A percentile compares a stretch with the other conserved stretches of the same genome.
Conservation (phyloP, 305 asterid species). For the Rubia peregrina region DNA sequence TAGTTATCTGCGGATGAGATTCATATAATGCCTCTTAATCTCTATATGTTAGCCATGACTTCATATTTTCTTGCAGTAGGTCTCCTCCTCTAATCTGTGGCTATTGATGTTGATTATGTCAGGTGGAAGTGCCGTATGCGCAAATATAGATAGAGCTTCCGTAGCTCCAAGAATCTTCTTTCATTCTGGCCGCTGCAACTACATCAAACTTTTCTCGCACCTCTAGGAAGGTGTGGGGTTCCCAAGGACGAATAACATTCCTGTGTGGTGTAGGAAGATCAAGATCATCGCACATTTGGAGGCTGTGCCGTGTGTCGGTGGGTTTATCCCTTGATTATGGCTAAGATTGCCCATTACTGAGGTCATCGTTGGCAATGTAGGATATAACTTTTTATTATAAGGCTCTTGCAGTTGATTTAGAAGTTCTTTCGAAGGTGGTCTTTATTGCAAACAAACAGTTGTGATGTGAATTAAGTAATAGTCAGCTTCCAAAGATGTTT, state of each 20-base stretch:
- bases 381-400: slow-evolving; percentile 30
- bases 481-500: slow-evolving; percentile 46
- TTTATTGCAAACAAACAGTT: slow-evolving; percentile 24
- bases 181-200: slow-evolving; percentile 96
- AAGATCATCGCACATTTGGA: slow-evolving; percentile 86
- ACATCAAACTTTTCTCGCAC: slow-evolving; percentile 68
- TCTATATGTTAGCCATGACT: background rate
- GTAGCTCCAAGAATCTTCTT: slow-evolving; percentile 42
- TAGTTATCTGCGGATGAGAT: background rate
- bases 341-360: slow-evolving; percentile 44
- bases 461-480: slow-evolving; percentile 37
- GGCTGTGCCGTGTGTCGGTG: slow-evolving; percentile 81
- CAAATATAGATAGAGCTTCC: slow-evolving; percentile 28
- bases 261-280: slow-evolving; percentile 64
- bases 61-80: slow-evolving; percentile 14
- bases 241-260: slow-evolving; percentile 37
- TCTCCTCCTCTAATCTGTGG: slow-evolving; percentile 11
- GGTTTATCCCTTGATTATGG: slow-evolving; percentile 91
- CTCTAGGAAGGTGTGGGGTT: slow-evolving; percentile 94
- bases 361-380: slow-evolving; percentile 21
- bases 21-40: background rate
- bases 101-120: slow-evolving; percentile 23
- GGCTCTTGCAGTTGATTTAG: slow-evolving; percentile 12
- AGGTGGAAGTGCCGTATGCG: slow-evolving; percentile 62
- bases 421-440: slow-evolving; percentile 25